Conservation (phyloP, 441 rosid species). For the Lepidium campestre region DNA sequence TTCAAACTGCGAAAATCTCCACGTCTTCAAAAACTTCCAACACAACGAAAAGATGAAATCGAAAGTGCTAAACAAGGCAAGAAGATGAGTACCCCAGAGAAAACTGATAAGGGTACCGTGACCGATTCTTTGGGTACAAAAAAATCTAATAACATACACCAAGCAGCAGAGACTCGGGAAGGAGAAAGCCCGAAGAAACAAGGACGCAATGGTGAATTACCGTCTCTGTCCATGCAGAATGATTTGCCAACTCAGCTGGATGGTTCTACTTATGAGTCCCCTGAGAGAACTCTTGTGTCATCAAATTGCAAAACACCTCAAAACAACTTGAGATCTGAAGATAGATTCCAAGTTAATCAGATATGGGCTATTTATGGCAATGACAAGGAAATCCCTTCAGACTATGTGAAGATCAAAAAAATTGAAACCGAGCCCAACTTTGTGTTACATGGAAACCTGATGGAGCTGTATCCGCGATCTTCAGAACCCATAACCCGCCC, state of each 20-base stretch:
- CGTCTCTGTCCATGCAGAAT: conserved; percentile 12
- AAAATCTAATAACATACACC: conserved; percentile 40
- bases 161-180: conserved; percentile 12
- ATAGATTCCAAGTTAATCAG: conserved; percentile 28
- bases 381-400: conserved; percentile 29
- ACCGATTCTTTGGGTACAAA: conserved; percentile 25
- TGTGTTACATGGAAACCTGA: conserved; percentile 16
- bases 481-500: background rate
- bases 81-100: conserved; percentile 15
- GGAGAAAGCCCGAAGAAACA: conserved; percentile 26
- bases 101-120: conserved; percentile 12
- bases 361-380: conserved; percentile 37
- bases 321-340: conserved; percentile 26
- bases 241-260: conserved; percentile 20
- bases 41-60: conserved; percentile 14
- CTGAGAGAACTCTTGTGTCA: conserved; percentile 3
- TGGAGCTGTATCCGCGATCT: conserved; percentile 23
- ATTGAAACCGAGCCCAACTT: conserved; percentile 21
- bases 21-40: conserved; percentile 14
- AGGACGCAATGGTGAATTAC: conserved; percentile 13
- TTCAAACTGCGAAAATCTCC: conserved; percentile 25
- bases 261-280: conserved; percentile 8
- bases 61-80: conserved; percentile 15
- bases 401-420: conserved; percentile 31
- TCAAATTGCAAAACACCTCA: conserved; percentile 18